Evolutionary conservation across 1,139 yeast genomes (phyloP).

Genomic region (Debaryomyces coudertii): DNA sequence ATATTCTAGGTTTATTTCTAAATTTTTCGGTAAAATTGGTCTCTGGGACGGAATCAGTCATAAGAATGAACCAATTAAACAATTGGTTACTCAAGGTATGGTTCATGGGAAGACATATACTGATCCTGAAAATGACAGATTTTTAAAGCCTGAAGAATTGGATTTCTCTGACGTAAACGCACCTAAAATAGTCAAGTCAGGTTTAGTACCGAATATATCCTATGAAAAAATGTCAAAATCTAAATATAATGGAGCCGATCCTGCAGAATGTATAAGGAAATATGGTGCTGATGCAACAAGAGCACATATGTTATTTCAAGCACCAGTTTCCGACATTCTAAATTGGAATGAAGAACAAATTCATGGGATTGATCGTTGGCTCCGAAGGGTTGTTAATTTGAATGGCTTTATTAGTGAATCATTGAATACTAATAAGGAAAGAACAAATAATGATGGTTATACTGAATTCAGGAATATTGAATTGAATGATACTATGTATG

Average conservation of each 20-base stretch:
- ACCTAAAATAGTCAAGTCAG: conserved; percentile 54
- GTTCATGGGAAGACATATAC: conserved; percentile 87
- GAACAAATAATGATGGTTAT: conserved; percentile 3
- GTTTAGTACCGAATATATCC: conserved; percentile 54
- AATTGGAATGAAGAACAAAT: conserved; percentile 92
- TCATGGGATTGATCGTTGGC: conserved; percentile 86
- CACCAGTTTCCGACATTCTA: conserved; percentile 80
- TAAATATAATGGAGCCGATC: conserved; percentile 92
- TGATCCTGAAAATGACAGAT: conserved; percentile 73
- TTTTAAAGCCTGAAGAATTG: conserved; percentile 74
- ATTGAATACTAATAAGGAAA: neutral
- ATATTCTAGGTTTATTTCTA: conserved; percentile 82
- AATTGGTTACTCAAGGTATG: conserved; percentile 94
- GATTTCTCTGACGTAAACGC: conserved; percentile 41
- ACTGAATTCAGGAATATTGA: conserved; percentile 19
- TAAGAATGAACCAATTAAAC: conserved; percentile 77
- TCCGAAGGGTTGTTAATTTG: conserved; percentile 59
- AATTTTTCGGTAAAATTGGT: conserved; percentile 67
- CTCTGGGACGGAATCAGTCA: conserved; percentile 47
- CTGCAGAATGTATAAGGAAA: conserved; percentile 68
- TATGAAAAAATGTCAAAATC: conserved; percentile 97
- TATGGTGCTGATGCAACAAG: conserved; percentile 96
- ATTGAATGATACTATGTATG: conserved; percentile 24
- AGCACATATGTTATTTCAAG: conserved; percentile 92
- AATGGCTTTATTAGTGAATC: conserved; percentile 23